A percentile compares a stretch with the other conserved stretches of the same genome.
These are phyloP conservation scores for Phytophthora boehmeriae DNA, from an alignment of 352 stramenopile species.

Conservation along the genomic window DNA sequence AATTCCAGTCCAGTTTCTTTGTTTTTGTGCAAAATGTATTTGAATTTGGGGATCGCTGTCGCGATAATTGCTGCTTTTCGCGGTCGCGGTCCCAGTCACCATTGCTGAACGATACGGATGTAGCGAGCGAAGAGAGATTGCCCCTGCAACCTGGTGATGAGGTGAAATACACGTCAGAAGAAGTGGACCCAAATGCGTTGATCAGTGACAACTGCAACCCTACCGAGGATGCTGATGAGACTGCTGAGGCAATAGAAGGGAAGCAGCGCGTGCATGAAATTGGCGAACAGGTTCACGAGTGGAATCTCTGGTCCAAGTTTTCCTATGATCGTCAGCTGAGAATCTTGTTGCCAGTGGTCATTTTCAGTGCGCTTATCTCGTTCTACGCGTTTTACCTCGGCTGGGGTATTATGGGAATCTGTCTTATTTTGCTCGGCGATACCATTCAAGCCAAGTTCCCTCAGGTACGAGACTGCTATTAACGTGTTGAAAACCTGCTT, in stretches of 20 bases:
- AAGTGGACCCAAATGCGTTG: not conserved
- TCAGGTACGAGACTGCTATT: constrained; percentile 35
- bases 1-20: constrained; percentile 71
- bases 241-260: constrained; percentile 62
- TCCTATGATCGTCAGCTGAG: constrained; percentile 66
- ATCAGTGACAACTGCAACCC: constrained; percentile 26
- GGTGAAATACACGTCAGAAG: constrained; percentile 15
- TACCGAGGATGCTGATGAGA: constrained; percentile 58
- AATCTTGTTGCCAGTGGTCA: constrained; percentile 71
- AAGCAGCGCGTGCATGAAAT: constrained; percentile 58
- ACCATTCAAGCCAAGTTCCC: constrained; percentile 86
- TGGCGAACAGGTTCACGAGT: constrained; percentile 46
- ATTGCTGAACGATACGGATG: constrained; percentile 8
- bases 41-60: constrained; percentile 23
- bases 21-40: constrained; percentile 47
- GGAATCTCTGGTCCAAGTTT: constrained; percentile 84
- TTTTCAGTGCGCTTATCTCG: constrained; percentile 84
- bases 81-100: too few relatives aligned
- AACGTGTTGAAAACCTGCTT: not conserved
- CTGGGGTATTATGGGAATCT: constrained; percentile 85
- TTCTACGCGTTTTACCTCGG: constrained; percentile 81
- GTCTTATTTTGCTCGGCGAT: constrained; percentile 76
- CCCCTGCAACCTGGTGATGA: constrained; percentile 24
- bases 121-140: constrained; percentile 28
- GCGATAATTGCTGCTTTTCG: constrained; percentile 18